Evolutionary conservation across 768 basidiomycete species (phyloP).

Genomic region (Antrodiella citrinella): DNA sequence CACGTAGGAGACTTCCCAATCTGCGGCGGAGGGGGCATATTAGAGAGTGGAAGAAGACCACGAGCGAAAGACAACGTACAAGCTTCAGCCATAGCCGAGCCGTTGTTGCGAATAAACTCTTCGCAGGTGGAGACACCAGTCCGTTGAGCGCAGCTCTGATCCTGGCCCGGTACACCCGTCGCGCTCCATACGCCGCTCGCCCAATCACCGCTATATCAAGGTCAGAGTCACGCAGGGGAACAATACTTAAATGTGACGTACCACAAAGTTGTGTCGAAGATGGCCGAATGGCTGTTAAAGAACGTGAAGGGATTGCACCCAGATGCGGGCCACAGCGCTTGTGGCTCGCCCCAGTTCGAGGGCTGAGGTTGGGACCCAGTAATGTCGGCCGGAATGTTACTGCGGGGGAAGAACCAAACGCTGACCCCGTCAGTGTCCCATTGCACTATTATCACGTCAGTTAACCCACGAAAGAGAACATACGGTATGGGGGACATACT

Average conservation of each 20-base stretch:
- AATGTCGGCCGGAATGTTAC: slow-evolving; percentile 72
- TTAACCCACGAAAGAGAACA: slow-evolving; percentile 8
- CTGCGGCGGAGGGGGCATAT: slow-evolving; percentile 32
- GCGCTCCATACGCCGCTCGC: slow-evolving; percentile 70
- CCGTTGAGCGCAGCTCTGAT: slow-evolving; percentile 72
- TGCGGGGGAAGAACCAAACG: slow-evolving; percentile 76
- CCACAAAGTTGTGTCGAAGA: slow-evolving; percentile 87
- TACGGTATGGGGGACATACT: slow-evolving; percentile 44
- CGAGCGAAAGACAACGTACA: slow-evolving; percentile 44
- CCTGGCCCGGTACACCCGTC: slow-evolving; percentile 76
- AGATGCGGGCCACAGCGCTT: slow-evolving; percentile 72
- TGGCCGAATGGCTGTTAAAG: slow-evolving; percentile 69
- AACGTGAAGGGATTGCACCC: slow-evolving; percentile 70
- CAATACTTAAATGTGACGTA: slow-evolving; percentile 34
- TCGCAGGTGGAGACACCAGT: slow-evolving; percentile 81
- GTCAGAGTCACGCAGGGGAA: too few species aligned
- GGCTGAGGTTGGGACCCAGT: slow-evolving; percentile 66
- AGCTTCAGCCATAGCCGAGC: slow-evolving; percentile 63
- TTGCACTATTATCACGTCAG: slow-evolving; percentile 39
- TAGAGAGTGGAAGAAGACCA: slow-evolving; percentile 5
- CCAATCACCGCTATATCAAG: slow-evolving; percentile 78
- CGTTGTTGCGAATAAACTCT: slow-evolving; percentile 66
- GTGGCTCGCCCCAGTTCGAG: slow-evolving; percentile 64
- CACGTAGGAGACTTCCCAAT: slow-evolving; percentile 77
- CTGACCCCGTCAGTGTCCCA: slow-evolving; percentile 74